Base-by-base conservation (phyloP, 495 filamentous ascomycete genomes). In the Trichocladium antarcticum region DNA sequence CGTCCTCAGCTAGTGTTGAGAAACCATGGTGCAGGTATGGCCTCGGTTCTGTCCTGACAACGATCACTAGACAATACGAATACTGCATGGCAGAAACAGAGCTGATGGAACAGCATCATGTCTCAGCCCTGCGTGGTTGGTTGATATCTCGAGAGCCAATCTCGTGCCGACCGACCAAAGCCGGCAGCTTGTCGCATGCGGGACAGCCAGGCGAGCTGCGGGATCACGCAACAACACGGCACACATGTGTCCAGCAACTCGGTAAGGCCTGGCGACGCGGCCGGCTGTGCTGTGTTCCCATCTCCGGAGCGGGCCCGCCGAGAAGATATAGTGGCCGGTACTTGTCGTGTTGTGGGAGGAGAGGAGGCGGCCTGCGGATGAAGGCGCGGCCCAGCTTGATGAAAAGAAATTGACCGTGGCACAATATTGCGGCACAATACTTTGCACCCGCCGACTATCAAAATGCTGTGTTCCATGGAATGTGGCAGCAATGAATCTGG, bases 341-440 rank as follows among this genome's bases (percentile, higher is more conserved):
- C n/a, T n/a, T n/a, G n/a, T n/a, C n/a, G n/a, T n/a, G n/a, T n/a
- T n/a, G n/a, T n/a, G n/a, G n/a, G n/a, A n/a, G n/a, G n/a, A n/a
- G n/a, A n/a, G n/a, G 29, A 49, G 53, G 40, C 48, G 55, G 45
- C 44, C 37, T 22, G 48, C 50, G 51, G 49, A 24, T 53, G 43
- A 51, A 56, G 49, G 42, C 42, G 48, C 49, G 52, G 47, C 21
- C 40, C 54, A 54, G 37, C 45, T 57, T 51, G 57, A 58, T 53
- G 57, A 57, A 56, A 45, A 45, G 37, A 56, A 45, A 54, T 54
- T 54, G 50, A 48, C 42, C 50, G 51, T 54, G 31, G 42, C 50
- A 54, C 37, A 28, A 38, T 16, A 51, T 22, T 45, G 19, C 16
- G 24, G 34, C 45, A 34, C 22, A 16, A 16, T 35, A 31, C 2